Evolutionary conservation across 1,139 yeast species (phyloP).

Genomic region (Maudiozyma humilis): DNA sequence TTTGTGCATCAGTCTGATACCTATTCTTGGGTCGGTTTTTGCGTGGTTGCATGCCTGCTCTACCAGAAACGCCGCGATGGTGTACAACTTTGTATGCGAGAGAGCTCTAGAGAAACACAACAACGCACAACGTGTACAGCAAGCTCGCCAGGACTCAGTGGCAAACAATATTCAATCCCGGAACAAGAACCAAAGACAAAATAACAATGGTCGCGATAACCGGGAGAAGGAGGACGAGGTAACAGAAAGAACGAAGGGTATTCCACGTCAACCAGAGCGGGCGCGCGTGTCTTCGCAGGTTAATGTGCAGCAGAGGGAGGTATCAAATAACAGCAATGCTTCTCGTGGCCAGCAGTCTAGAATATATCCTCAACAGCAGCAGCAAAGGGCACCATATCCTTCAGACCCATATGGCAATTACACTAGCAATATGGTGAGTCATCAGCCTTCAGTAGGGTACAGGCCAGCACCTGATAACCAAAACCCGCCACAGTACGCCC

Average conservation of each 20-base stretch:
- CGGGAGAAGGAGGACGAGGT: not conserved
- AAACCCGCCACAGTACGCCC: not conserved
- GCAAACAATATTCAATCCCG: not conserved
- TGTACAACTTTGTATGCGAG: slow-evolving; percentile 45
- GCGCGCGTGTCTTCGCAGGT: not conserved
- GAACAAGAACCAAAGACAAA: not conserved
- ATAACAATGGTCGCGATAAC: not conserved
- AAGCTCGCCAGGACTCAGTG: not conserved
- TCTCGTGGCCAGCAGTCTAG: not conserved
- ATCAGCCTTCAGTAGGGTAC: not conserved
- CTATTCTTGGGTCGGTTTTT: slow-evolving; percentile 66
- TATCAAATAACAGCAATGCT: not conserved
- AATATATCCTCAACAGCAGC: not conserved
- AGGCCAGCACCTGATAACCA: not conserved
- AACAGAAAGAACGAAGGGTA: not conserved
- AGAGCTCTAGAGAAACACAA: slow-evolving; percentile 32
- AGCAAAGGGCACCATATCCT: not conserved
- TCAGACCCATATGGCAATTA: not conserved
- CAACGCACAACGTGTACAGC: not conserved
- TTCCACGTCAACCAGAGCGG: not conserved
- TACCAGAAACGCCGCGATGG: slow-evolving; percentile 77
- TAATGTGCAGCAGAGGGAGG: not conserved
- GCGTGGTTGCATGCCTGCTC: slow-evolving; percentile 80
- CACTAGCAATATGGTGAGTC: not conserved
- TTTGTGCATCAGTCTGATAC: slow-evolving; percentile 65